Conservation (phyloP, 352 stramenopile species). For the Pythium aristosporum region DNA sequence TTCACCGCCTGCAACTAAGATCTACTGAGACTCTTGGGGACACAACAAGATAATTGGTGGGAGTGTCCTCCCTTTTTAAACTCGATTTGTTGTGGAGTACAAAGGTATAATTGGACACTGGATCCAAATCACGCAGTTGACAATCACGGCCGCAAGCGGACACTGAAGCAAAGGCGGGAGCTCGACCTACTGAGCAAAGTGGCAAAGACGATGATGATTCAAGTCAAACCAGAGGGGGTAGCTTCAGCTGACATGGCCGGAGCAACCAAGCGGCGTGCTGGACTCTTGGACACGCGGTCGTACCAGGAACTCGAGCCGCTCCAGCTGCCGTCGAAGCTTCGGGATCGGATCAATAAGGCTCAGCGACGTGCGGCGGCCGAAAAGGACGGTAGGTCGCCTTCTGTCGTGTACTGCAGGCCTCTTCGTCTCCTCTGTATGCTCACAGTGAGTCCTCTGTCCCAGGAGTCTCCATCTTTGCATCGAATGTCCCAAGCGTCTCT, state of each 20-base stretch:
- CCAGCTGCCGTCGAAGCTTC: constrained; percentile 56
- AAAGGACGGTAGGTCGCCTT: constrained; percentile 48
- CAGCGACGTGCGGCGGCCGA: constrained; percentile 59
- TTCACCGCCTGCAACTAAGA: no score
- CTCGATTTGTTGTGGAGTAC: neutral
- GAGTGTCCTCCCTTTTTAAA: neutral
- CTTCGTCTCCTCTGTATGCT: neutral
- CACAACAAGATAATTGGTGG: no score
- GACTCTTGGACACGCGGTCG: constrained; percentile 50
- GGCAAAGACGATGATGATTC: neutral
- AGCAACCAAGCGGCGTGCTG: constrained; percentile 5
- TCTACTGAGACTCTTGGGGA: no score
- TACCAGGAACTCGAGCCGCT: constrained; percentile 65
- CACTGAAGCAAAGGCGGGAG: no score
- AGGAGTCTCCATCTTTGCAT: constrained; percentile 61
- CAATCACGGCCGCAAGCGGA: no score
- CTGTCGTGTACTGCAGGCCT: no score
- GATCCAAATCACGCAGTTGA: no score
- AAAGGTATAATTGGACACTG: constrained; percentile 10
- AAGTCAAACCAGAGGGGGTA: neutral
- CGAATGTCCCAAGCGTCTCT: neutral
- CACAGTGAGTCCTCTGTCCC: neutral
- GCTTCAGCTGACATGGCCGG: neutral
- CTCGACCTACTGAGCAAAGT: neutral
- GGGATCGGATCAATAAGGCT: constrained; percentile 55